Percentiles rank a stretch among this genome's conserved stretches.
Evolutionary conservation across 2,329 filamentous ascomycete species (phyloP).

Genomic region (Hypoxylon sp.): DNA sequence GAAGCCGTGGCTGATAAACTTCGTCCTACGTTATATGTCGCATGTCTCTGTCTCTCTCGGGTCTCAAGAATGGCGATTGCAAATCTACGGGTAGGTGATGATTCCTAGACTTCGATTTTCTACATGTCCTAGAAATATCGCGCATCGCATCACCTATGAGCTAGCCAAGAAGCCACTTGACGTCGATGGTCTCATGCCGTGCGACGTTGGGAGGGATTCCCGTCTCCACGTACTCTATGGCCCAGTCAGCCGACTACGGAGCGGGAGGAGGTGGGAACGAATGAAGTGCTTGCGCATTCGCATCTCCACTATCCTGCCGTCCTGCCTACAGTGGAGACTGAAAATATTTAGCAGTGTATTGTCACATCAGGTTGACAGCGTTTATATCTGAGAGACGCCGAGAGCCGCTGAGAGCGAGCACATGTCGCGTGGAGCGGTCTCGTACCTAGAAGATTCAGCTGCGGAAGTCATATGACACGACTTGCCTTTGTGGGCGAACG

Average conservation of each 20-base stretch:
- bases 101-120: neutral
- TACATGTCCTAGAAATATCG: neutral
- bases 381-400: neutral
- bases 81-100: neutral
- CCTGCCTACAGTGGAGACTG: neutral
- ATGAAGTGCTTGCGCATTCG: constrained; percentile 10
- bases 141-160: neutral
- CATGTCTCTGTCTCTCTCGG: neutral
- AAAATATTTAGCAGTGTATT: neutral
- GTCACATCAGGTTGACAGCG: neutral
- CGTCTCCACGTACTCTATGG: constrained; percentile 26
- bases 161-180: constrained; percentile 17
- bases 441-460: neutral
- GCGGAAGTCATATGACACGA: neutral
- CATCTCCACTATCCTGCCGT: constrained; percentile 13
- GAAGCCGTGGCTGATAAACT: constrained; percentile 60
- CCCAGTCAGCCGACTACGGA: constrained; percentile 20
- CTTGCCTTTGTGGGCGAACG: constrained; percentile 4
- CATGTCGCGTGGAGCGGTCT: constrained; percentile 10
- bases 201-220: constrained; percentile 25
- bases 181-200: constrained; percentile 30
- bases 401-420: constrained; percentile 9
- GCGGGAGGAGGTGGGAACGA: constrained; percentile 16
- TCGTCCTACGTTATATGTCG: constrained; percentile 44
- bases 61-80: constrained; percentile 4